A percentile compares a stretch with the other conserved stretches of the same genome.
Evolutionary conservation across 441 rosid species (phyloP).

Genomic region (Croton setiger): DNA sequence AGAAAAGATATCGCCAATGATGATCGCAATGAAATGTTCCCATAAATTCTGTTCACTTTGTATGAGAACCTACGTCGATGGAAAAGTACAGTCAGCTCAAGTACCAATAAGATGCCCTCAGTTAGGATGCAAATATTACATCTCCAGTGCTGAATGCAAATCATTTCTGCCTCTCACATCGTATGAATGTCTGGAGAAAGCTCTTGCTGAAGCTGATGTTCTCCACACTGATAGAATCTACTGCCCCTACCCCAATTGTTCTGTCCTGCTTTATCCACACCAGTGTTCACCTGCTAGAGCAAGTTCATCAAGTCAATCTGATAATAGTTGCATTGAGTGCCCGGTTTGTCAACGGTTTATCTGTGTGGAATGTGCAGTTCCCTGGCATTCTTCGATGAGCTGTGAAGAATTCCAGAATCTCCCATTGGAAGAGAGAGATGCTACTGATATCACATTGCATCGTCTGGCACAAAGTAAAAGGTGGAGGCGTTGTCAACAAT

Average conservation of each 20-base stretch:
- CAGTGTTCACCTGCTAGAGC: constrained; percentile 67
- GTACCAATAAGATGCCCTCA: constrained; percentile 91
- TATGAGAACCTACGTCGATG: constrained; percentile 81
- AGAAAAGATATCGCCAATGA: constrained; percentile 70
- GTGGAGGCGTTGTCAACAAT: constrained; percentile 94
- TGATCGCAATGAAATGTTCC: constrained; percentile 70
- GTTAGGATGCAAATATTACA: constrained; percentile 67
- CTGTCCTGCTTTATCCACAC: constrained; percentile 68
- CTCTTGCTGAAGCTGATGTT: constrained; percentile 60
- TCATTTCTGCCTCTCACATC: constrained; percentile 65
- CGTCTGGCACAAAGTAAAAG: constrained; percentile 75
- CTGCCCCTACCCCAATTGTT: constrained; percentile 87
- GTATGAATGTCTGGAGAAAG: constrained; percentile 54
- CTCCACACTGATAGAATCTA: constrained; percentile 59
- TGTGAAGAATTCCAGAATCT: constrained; percentile 87
- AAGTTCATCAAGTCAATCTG: constrained; percentile 78
- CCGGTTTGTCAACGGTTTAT: constrained; percentile 80
- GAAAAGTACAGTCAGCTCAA: constrained; percentile 67
- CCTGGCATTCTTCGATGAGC: constrained; percentile 88
- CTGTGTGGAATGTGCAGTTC: constrained; percentile 81
- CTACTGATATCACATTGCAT: constrained; percentile 74
- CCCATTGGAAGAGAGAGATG: constrained; percentile 78
- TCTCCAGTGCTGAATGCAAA: constrained; percentile 59
- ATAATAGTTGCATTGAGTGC: constrained; percentile 69
- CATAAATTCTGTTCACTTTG: constrained; percentile 95